phyloP scores from a whole-genome alignment of 2,329 filamentous ascomycete species.

The Coniochaeta ligniaria region DNA sequence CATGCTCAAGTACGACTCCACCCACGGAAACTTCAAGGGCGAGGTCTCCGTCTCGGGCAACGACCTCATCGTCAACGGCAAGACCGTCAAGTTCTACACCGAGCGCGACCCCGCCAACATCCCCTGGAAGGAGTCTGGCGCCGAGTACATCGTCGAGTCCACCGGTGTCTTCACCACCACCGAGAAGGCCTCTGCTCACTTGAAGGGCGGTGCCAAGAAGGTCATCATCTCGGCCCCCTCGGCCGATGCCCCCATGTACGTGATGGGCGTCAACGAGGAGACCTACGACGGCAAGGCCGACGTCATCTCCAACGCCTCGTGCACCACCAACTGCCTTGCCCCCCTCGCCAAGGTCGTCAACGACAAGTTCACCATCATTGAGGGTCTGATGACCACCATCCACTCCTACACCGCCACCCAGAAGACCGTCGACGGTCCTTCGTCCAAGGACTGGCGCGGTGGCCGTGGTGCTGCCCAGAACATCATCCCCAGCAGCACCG shows the following conservation, averaged over 20 bases:
- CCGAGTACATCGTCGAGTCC: conserved; percentile 93
- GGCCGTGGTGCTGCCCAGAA: conserved; percentile 98
- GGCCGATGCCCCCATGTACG: conserved; percentile 98
- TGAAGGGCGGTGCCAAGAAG: conserved; percentile 97
- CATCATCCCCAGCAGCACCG: conserved; percentile 98
- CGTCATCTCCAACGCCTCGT: conserved; percentile 98
- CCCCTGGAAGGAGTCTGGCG: conserved; percentile 81
- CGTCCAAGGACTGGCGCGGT: conserved; percentile 98
- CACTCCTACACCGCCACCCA: conserved; percentile 99
- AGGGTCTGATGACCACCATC: conserved; percentile 99
- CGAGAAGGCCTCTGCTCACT: conserved; percentile 89
- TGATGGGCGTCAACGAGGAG: conserved; percentile 98
- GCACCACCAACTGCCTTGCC: conserved; percentile 99
- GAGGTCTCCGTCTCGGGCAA: conserved; percentile 65
- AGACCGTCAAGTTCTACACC: conserved; percentile 89
- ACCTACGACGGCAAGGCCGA: conserved; percentile 84
- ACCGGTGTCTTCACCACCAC: conserved; percentile 99
- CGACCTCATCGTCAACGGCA: conserved; percentile 84
- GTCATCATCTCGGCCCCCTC: conserved; percentile 89
- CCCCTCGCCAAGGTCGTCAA: conserved; percentile 98
- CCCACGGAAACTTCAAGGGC: conserved; percentile 95
- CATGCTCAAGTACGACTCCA: conserved; percentile 99
- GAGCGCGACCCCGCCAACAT: conserved; percentile 87
- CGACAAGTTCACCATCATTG: conserved; percentile 95
- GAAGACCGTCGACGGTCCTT: conserved; percentile 98